These are phyloP conservation scores for Mycena capillaripes DNA, from an alignment of 768 basidiomycete genomes.

Conservation along the genomic window DNA sequence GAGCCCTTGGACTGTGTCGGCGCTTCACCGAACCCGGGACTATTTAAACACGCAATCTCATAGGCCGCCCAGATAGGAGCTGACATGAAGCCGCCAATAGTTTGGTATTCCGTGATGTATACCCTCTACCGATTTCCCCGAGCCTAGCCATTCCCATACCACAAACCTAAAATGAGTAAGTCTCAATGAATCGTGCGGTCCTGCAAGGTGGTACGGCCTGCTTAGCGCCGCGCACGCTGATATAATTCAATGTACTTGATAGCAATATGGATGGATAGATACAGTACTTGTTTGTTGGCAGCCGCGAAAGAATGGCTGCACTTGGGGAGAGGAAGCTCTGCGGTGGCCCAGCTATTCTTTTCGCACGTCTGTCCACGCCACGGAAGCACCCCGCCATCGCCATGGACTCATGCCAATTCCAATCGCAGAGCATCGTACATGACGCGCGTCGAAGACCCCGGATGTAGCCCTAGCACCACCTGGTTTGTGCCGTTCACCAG, in stretches of 20 bases:
- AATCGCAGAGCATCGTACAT: slow-evolving; percentile 30
- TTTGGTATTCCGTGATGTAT: too few relatives aligned
- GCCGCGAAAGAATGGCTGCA: too few relatives aligned
- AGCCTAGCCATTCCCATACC: too few relatives aligned
- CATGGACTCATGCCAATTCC: slow-evolving; percentile 12
- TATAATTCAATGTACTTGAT: too few relatives aligned
- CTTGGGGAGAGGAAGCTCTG: background rate
- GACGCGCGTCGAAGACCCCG: slow-evolving; percentile 20
- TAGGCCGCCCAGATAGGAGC: slow-evolving; percentile 4
- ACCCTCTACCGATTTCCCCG: too few relatives aligned
- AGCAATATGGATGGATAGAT: too few relatives aligned
- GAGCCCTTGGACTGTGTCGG: too few relatives aligned
- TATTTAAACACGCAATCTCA: background rate
- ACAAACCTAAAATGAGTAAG: too few relatives aligned
- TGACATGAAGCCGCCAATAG: background rate
- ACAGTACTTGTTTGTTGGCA: too few relatives aligned
- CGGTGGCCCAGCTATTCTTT: too few relatives aligned
- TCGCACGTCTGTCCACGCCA: background rate
- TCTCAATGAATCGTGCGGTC: background rate
- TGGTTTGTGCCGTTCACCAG: slow-evolving; percentile 26
- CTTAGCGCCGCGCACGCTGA: background rate
- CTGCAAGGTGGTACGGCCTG: background rate
- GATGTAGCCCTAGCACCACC: slow-evolving; percentile 18
- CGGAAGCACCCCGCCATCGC: background rate
- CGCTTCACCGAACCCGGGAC: background rate